Evolutionary conservation across 2,329 filamentous ascomycete species (phyloP), one percentile per base, ranked within the genome.

Genomic region (Ciborinia camelliae): DNA sequence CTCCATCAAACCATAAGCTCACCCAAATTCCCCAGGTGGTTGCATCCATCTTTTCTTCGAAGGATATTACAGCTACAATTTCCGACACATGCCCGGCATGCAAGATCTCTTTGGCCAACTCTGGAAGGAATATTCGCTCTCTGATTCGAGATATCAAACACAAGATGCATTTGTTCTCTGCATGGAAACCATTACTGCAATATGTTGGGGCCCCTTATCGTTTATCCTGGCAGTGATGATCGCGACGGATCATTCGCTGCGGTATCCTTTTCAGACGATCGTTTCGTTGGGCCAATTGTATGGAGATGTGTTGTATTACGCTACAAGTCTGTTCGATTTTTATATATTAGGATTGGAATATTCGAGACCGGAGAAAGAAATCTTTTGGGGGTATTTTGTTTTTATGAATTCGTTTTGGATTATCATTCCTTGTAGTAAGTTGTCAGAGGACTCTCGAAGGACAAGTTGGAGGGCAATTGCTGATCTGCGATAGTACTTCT

Each of bases 101-200:
- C 72, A 71, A 23, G 74, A 79, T 68, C 69, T 84, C 47, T 80
- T 84, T 50, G 82, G 78, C n/a, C 81, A 85, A 72, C 76, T 84
- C 1, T 85, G 83, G 83, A 85, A 84, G 70, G 83, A 85, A 68
- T 84, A 84, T 74, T 78, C 82, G 3, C 77, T 84, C 39, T 83
- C 81, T 8, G 83, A 85, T 73, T 84, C 81, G 3, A 79, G 83
- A 67, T 85, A 85, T 71, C 75, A 84, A 48, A 81, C 79, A 1
- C 77, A 76, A 23, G 81, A 85, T 70, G 71, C 80, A 26, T 84
- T 85, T 68, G 74, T 83, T n/a, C 76, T 84, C 32, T 79, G 78
- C 69, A 84, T 84, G 81, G 83, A 85, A 72, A 75, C 79, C 63
- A 72, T 84, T 63, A 84, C 83, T 2, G 82, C 82, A 35, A 70